These are phyloP conservation scores for Mortierella antarctica DNA, from an alignment of 192 early-diverging fungal genomes.

Conservation along the genomic window DNA sequence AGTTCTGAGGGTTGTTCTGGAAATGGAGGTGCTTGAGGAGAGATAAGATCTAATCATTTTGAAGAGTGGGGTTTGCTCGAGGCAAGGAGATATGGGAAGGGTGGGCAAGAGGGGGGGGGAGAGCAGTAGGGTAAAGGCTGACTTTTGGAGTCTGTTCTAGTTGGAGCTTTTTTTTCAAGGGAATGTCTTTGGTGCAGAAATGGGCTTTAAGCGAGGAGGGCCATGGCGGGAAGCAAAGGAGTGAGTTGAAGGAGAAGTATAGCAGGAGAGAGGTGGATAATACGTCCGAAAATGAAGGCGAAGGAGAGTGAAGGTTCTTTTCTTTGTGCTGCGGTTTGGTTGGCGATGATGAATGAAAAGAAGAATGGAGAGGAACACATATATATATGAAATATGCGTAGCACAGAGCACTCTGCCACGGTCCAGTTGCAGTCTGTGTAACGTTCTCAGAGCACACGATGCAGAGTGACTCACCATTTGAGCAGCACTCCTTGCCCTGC, in stretches of 20 bases:
- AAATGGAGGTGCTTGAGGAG: conserved; percentile 1
- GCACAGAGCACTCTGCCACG: too few relatives aligned
- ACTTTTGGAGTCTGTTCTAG: neutral
- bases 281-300: conserved; percentile 2
- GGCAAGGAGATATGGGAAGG: neutral
- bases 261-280: neutral
- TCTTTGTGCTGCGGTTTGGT: too few relatives aligned
- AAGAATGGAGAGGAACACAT: neutral
- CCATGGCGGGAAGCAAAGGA: conserved; percentile 18
- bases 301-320: neutral
- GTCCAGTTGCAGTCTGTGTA: too few relatives aligned
- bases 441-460: too few relatives aligned
- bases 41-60: conserved; percentile 12
- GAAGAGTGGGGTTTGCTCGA: neutral
- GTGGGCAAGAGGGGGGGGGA: neutral
- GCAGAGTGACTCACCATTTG: too few relatives aligned
- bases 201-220: conserved; percentile 20
- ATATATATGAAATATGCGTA: too few relatives aligned
- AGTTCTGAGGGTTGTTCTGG: neutral
- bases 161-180: neutral
- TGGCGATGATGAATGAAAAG: neutral
- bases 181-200: neutral
- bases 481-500: too few relatives aligned
- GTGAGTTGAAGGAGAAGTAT: neutral
- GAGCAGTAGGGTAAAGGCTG: neutral